phyloP scores from a whole-genome alignment of 345 rosid genomes.

The Theobroma cacao region DNA sequence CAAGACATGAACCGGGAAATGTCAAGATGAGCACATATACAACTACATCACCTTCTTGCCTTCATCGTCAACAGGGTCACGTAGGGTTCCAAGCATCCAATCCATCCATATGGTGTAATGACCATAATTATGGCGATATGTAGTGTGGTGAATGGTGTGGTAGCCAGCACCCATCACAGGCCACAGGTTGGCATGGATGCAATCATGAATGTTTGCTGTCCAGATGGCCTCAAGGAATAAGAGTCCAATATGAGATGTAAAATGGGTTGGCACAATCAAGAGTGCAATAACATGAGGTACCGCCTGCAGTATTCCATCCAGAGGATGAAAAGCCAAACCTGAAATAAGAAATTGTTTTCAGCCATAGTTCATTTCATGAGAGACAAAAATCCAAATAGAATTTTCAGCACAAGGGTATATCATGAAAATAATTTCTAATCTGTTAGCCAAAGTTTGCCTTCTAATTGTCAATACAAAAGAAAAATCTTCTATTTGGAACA shows the following conservation, averaged over 20 bases:
- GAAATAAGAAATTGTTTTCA: constrained; percentile 3
- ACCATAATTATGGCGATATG: constrained; percentile 95
- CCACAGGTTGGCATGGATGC: constrained; percentile 82
- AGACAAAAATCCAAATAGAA: not conserved
- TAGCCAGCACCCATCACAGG: constrained; percentile 98
- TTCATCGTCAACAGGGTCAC: constrained; percentile 58
- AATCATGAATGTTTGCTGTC: constrained; percentile 94
- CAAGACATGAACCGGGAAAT: not conserved
- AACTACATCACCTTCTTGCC: constrained; percentile 32
- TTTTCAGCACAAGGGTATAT: not conserved
- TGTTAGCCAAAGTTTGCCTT: not conserved
- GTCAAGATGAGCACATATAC: not conserved
- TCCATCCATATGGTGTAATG: constrained; percentile 99
- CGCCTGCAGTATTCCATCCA: constrained; percentile 93
- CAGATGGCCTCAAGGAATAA: constrained; percentile 80
- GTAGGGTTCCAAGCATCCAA: constrained; percentile 93
- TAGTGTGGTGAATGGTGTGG: constrained; percentile 96
- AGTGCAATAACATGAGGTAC: constrained; percentile 77
- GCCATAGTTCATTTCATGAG: not conserved
- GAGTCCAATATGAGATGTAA: constrained; percentile 65
- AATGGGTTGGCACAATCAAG: constrained; percentile 78
- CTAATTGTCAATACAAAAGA: not conserved
- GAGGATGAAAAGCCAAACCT: constrained; percentile 94
- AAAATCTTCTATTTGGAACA: not conserved
- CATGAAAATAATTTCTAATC: not conserved